A percentile compares a stretch with the other conserved stretches of the same genome.
Evolutionary conservation across 306 rosid genomes (phyloP).

Genomic region (Dryas octopetala): DNA sequence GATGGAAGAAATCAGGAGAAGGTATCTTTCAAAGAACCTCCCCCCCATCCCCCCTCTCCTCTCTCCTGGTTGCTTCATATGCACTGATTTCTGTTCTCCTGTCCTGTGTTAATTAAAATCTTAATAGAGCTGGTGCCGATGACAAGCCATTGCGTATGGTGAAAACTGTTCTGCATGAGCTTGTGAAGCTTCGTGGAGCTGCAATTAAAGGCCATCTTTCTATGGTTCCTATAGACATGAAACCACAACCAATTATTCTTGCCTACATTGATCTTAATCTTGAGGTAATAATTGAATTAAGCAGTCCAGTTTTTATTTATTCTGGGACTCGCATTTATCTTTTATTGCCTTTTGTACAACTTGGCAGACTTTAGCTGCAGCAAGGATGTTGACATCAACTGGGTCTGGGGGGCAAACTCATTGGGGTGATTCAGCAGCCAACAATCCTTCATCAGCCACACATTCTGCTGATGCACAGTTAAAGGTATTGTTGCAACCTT

Average conservation of each 20-base stretch:
- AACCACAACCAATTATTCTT: conserved; percentile 97
- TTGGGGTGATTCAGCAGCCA: conserved; percentile 89
- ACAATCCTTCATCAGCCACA: conserved; percentile 84
- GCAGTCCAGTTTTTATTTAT: background rate
- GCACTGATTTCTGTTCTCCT: conserved; percentile 20
- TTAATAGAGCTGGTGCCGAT: conserved; percentile 94
- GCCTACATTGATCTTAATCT: conserved; percentile 98
- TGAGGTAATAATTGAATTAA: conserved; percentile 55
- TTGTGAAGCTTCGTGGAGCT: conserved; percentile 99
- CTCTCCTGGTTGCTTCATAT: background rate
- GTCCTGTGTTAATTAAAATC: conserved; percentile 3
- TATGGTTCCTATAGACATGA: conserved; percentile 97
- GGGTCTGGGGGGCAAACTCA: conserved; percentile 96
- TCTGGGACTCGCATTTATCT: background rate
- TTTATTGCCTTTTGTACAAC: background rate
- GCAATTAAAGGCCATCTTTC: conserved; percentile 98
- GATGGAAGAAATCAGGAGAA: conserved; percentile 99
- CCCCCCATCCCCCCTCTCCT: background rate
- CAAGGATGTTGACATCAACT: conserved; percentile 97
- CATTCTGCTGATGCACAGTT: conserved; percentile 92
- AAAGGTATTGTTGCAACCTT: conserved; percentile 51
- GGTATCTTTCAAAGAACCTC: conserved; percentile 39
- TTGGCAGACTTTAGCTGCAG: conserved; percentile 91
- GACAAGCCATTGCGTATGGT: conserved; percentile 98
- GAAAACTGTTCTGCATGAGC: conserved; percentile 96